Base-by-base conservation (phyloP, 495 filamentous ascomycete species). In the Pseudevernia furfuracea region DNA sequence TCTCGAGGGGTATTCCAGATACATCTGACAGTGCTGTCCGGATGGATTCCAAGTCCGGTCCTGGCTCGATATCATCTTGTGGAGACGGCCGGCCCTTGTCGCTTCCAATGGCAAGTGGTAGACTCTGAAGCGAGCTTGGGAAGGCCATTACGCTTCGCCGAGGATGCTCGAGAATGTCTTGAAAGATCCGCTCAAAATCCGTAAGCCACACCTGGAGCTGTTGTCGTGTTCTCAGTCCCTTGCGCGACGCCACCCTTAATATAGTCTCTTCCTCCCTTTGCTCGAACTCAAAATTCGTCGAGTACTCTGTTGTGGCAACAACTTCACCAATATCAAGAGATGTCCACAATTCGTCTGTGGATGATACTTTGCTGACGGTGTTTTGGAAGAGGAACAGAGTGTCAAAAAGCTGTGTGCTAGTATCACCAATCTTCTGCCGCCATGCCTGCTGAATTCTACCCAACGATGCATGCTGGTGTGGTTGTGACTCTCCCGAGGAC, bases 361-460 rank as follows among this genome's bases (percentile, higher is more conserved):
- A 9, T 61, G 63, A 48, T 66, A 64, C 9, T 68, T 60, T 37
- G 67, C 62, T 8, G 32, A 46, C 66, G 38, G 74, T 73, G 71
- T 84, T 83, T 69, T 95, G 88, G 68, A 95, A 96, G 0, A 92
- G 87, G 69, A 97, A 96, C 8, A 97, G 77, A 0, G 82, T 88
- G 69, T 96, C 91, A 68, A 97, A 96, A 32, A 96, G 71, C 58
- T 80, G 72, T 67, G 81, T 74, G 53, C 84, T 79, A 55, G 79
- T 19, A 15, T 63, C 36, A 3, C 36, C 68, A 37, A 38, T 15
- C 30, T 48, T 49, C 37, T 61, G 32, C 7, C 69, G 72, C 71
- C 71, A 74, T 12, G 21, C 44, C 37, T 69, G 67, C 53, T 74
- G 72, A 19, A 74, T 43, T 30, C 62, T 46, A 36, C 63, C 36